A percentile compares a stretch with the other conserved stretches of the same genome.
phyloP scores from a whole-genome alignment of 2,329 filamentous ascomycete species.

The Diaporthe longicolla region DNA sequence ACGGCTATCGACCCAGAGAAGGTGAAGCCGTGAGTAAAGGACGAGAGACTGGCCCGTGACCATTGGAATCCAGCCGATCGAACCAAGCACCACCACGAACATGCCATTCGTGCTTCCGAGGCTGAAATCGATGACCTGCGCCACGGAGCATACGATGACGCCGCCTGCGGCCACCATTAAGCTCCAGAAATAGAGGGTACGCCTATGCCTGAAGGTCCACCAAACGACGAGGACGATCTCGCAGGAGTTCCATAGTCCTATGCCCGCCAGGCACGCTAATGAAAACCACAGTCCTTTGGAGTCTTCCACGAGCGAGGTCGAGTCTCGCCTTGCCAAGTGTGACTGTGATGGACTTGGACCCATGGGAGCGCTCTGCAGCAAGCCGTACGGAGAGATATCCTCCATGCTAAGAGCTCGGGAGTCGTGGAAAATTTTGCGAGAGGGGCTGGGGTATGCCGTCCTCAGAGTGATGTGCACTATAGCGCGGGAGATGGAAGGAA shows the following conservation, averaged over 20 bases:
- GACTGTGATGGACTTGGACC: not conserved
- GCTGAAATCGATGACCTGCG: slow-evolving; percentile 35
- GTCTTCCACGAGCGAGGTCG: not conserved
- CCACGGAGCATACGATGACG: slow-evolving; percentile 23
- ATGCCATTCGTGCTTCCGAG: not conserved
- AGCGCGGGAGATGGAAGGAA: not conserved
- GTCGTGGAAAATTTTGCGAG: not conserved
- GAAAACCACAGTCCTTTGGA: slow-evolving; percentile 17
- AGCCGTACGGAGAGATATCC: not conserved
- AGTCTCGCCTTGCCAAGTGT: not conserved
- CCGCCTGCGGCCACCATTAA: slow-evolving; percentile 26
- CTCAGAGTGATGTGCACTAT: not conserved
- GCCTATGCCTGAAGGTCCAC: slow-evolving; percentile 31
- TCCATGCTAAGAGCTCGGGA: slow-evolving; percentile 3
- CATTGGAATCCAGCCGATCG: slow-evolving; percentile 65
- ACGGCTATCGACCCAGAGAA: slow-evolving; percentile 65
- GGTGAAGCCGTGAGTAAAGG: slow-evolving; percentile 72
- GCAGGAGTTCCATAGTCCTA: slow-evolving; percentile 33
- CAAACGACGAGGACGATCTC: slow-evolving; percentile 35
- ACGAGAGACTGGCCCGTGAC: slow-evolving; percentile 71
- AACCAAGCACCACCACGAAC: slow-evolving; percentile 21
- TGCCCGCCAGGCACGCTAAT: slow-evolving; percentile 28
- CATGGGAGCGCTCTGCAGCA: not conserved
- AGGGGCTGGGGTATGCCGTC: not conserved
- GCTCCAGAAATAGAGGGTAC: slow-evolving; percentile 35